These are phyloP conservation scores for Rhizoclosmatium sp. DNA, from an alignment of 192 early-diverging fungal genomes.

Conservation along the genomic window DNA sequence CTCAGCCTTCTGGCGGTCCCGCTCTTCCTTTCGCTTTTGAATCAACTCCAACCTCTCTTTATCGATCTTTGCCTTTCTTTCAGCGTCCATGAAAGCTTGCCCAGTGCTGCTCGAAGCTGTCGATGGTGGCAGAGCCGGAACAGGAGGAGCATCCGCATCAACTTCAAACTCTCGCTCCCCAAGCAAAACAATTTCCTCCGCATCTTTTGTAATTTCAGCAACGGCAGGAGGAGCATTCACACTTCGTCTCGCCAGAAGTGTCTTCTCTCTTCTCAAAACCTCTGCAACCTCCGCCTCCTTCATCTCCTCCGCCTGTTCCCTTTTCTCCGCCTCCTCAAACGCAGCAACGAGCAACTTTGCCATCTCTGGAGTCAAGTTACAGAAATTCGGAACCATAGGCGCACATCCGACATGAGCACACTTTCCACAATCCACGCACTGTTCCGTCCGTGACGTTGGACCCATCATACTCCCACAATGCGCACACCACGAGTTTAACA, in stretches of 20 bases:
- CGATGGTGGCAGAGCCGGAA: no score
- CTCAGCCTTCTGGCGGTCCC: no score
- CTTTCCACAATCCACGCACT: constrained; percentile 53
- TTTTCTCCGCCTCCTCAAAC: constrained; percentile 53
- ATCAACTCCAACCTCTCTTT: no score
- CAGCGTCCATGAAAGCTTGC: no score
- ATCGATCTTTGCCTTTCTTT: no score
- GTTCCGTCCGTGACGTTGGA: constrained; percentile 47
- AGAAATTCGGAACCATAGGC: constrained; percentile 55
- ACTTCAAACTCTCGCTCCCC: no score
- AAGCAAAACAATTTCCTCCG: no score
- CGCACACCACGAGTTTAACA: constrained; percentile 91
- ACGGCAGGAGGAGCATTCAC: no score
- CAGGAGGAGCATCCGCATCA: no score
- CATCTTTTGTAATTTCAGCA: no score
- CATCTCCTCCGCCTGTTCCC: constrained; percentile 47
- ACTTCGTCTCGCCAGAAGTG: background rate
- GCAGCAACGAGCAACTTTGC: constrained; percentile 52
- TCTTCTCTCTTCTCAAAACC: background rate
- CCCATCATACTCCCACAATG: constrained; percentile 87
- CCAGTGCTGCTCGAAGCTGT: no score
- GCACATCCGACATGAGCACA: constrained; percentile 50
- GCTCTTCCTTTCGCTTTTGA: no score
- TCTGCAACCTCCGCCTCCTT: constrained; percentile 54
- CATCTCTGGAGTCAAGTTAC: constrained; percentile 52